These are phyloP conservation scores for Hygrocybe coccinea DNA, from an alignment of 768 basidiomycete genomes.

Conservation along the genomic window DNA sequence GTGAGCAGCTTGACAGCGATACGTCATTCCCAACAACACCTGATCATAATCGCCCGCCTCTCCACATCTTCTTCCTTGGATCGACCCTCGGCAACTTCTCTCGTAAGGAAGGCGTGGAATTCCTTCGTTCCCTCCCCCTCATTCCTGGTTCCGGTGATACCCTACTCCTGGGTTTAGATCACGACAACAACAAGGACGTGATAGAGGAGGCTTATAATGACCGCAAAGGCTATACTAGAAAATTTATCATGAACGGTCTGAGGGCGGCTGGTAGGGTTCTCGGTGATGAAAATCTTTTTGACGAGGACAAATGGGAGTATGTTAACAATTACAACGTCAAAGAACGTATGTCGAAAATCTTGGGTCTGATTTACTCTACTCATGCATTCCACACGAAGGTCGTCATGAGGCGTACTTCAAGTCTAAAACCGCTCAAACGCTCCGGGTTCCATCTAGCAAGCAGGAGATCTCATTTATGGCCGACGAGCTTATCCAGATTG, in stretches of 20 bases:
- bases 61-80: constrained; percentile 88
- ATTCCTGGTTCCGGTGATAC: constrained; percentile 74
- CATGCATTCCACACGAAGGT: constrained; percentile 40
- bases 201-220: constrained; percentile 91
- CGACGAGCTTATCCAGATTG: constrained; percentile 79
- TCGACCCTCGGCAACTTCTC: constrained; percentile 89
- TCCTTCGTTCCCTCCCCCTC: constrained; percentile 76
- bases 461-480: constrained; percentile 51
- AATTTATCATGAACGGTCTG: constrained; percentile 86
- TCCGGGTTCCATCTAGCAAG: constrained; percentile 46
- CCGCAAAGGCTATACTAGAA: constrained; percentile 58
- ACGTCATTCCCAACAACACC: constrained; percentile 44
- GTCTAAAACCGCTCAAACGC: constrained; percentile 54
- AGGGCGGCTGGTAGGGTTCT: constrained; percentile 61
- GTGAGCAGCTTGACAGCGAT: constrained; percentile 16
- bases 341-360: constrained; percentile 17
- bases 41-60: constrained; percentile 42
- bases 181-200: constrained; percentile 60
- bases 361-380: background rate
- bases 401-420: constrained; percentile 82
- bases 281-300: constrained; percentile 61
- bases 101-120: constrained; percentile 60
- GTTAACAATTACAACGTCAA: constrained; percentile 45
- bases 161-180: constrained; percentile 86
- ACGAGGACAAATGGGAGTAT: constrained; percentile 72